Conservation (phyloP, 768 basidiomycete genomes). For the Russula sp. region DNA sequence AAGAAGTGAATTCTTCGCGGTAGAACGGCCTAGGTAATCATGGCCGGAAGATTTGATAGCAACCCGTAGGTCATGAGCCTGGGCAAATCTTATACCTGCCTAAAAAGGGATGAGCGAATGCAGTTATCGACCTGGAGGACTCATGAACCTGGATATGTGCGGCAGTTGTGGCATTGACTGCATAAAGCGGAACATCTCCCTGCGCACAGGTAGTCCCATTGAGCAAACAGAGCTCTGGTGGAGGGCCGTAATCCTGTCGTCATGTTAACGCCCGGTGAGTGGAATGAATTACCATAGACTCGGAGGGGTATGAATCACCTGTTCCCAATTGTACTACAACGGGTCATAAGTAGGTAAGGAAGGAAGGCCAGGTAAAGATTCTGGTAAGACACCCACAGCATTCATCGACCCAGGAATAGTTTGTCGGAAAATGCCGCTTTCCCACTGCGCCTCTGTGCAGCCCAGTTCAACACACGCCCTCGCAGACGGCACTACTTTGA, state of each 20-base stretch:
- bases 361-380: neutral
- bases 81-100: conserved; percentile 37
- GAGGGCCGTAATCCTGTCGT: conserved; percentile 17
- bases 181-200: conserved; percentile 26
- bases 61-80: conserved; percentile 35
- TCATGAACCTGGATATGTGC: conserved; percentile 25
- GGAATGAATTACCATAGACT: too few species aligned
- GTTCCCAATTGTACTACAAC: conserved; percentile 29
- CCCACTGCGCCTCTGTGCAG: conserved; percentile 27
- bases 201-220: conserved; percentile 25
- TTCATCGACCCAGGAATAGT: conserved; percentile 27
- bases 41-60: conserved; percentile 40
- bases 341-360: neutral
- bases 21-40: conserved; percentile 47
- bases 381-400: conserved; percentile 17
- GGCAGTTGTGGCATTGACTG: conserved; percentile 23
- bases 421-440: conserved; percentile 25
- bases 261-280: conserved; percentile 7
- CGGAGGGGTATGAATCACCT: conserved; percentile 3
- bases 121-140: too few species aligned
- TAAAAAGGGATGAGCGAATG: conserved; percentile 16
- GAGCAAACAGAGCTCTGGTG: conserved; percentile 18
- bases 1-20: conserved; percentile 42
- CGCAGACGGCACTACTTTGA: conserved; percentile 24
- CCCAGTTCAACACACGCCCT: conserved; percentile 10